phyloP scores from a whole-genome alignment of 2,329 filamentous ascomycete genomes.

The Mycocentrospora acerina region DNA sequence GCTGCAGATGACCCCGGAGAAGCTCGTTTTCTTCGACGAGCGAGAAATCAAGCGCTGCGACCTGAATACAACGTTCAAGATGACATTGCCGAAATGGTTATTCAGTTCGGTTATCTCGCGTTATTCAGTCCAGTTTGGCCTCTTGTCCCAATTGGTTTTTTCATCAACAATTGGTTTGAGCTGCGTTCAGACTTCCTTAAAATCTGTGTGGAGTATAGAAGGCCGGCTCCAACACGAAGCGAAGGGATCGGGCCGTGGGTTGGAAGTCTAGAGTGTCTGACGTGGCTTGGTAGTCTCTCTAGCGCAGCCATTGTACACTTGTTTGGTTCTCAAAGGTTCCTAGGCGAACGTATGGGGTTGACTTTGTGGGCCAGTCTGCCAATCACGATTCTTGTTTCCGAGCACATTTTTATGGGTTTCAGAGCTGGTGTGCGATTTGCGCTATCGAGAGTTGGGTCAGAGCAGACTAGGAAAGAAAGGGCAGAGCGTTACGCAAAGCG shows the following conservation, averaged over 20 bases:
- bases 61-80: slow-evolving; percentile 38
- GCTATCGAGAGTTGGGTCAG: slow-evolving; percentile 28
- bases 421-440: slow-evolving; percentile 29
- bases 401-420: slow-evolving; percentile 37
- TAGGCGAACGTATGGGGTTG: slow-evolving; percentile 16
- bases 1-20: slow-evolving; percentile 30
- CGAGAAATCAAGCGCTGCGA: slow-evolving; percentile 31
- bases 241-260: slow-evolving; percentile 40
- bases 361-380: slow-evolving; percentile 32
- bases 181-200: slow-evolving; percentile 38
- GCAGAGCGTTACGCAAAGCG: slow-evolving; percentile 27
- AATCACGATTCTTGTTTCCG: slow-evolving; percentile 32
- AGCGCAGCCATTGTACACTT: slow-evolving; percentile 37
- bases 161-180: slow-evolving; percentile 42
- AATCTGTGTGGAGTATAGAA: slow-evolving; percentile 35
- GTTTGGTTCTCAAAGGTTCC: slow-evolving; percentile 23
- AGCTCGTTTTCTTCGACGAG: slow-evolving; percentile 29
- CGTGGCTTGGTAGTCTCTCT: slow-evolving; percentile 37
- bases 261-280: slow-evolving; percentile 31
- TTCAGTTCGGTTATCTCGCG: slow-evolving; percentile 39
- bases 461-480: slow-evolving; percentile 30
- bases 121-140: slow-evolving; percentile 40
- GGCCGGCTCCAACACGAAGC: slow-evolving; percentile 28
- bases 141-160: slow-evolving; percentile 36
- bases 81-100: slow-evolving; percentile 38